phyloP scores from a whole-genome alignment of 2,329 filamentous ascomycete genomes.

The Xylaria sp. region DNA sequence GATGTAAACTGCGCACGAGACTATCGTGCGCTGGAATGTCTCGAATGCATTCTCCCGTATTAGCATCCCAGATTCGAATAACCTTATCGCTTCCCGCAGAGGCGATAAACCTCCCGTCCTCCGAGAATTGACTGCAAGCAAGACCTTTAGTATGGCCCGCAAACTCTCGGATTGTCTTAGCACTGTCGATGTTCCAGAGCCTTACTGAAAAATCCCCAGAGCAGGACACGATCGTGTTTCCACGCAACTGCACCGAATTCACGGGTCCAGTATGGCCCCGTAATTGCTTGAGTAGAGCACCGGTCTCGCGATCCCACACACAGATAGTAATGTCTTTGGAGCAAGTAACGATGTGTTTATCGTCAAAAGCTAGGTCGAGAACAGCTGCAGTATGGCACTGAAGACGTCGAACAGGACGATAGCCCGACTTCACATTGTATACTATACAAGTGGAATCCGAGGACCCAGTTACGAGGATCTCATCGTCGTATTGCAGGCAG shows the following conservation, averaged over 20 bases:
- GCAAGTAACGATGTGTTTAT: slow-evolving; percentile 93
- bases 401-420: slow-evolving; percentile 82
- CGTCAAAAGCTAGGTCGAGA: slow-evolving; percentile 92
- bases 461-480: slow-evolving; percentile 93
- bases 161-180: slow-evolving; percentile 90
- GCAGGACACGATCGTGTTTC: slow-evolving; percentile 91
- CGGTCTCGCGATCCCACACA: slow-evolving; percentile 89
- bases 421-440: slow-evolving; percentile 83
- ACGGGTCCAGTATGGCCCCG: slow-evolving; percentile 90
- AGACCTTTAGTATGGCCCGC: slow-evolving; percentile 90
- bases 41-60: slow-evolving; percentile 84
- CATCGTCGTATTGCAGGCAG: slow-evolving; percentile 92
- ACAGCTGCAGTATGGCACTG: slow-evolving; percentile 86
- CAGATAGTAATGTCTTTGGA: slow-evolving; percentile 96
- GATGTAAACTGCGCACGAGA: slow-evolving; percentile 88
- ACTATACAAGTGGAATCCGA: slow-evolving; percentile 93
- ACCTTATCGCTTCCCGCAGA: slow-evolving; percentile 95
- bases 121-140: slow-evolving; percentile 94
- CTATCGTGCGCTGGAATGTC: slow-evolving; percentile 85
- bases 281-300: slow-evolving; percentile 79
- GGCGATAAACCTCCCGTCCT: slow-evolving; percentile 92
- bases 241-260: slow-evolving; percentile 94
- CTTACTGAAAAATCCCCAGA: slow-evolving; percentile 94
- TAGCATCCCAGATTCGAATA: slow-evolving; percentile 95
- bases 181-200: slow-evolving; percentile 93